A percentile compares a stretch with the other conserved stretches of the same genome.
Evolutionary conservation across 805 yeast species (phyloP).

Genomic region (Myxozyma nipponensis): DNA sequence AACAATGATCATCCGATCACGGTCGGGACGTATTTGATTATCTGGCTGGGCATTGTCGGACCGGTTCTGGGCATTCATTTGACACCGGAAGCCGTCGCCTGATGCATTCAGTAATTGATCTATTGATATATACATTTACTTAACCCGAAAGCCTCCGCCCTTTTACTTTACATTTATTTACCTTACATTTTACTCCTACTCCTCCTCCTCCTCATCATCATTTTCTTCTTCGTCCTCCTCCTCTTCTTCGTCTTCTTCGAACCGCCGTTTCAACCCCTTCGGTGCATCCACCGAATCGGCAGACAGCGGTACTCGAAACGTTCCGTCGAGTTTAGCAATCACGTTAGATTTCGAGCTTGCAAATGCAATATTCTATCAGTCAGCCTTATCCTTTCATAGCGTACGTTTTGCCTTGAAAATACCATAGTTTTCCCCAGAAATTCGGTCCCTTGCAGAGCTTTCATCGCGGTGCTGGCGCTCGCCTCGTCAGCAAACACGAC

Average conservation of each 20-base stretch:
- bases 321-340: conserved; percentile 34
- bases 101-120: neutral
- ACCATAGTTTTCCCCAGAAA: conserved; percentile 38
- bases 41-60: conserved; percentile 25
- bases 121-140: neutral
- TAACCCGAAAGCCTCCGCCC: no score
- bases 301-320: conserved; percentile 28
- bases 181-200: no score
- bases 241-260: conserved; percentile 11
- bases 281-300: conserved; percentile 6
- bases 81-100: neutral
- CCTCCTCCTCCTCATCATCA: no score
- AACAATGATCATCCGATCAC: conserved; percentile 1
- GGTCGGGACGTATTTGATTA: conserved; percentile 10
- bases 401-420: conserved; percentile 1
- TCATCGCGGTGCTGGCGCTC: conserved; percentile 36
- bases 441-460: conserved; percentile 32
- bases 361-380: conserved; percentile 28
- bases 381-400: no score
- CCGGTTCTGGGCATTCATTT: conserved; percentile 11
- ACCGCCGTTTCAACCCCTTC: conserved; percentile 14
- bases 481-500: conserved; percentile 35
- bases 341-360: conserved; percentile 35
- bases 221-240: conserved; percentile 12
- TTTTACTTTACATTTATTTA: no score